phyloP scores from a whole-genome alignment of 2,329 filamentous ascomycete species.

The Phoma sp. region DNA sequence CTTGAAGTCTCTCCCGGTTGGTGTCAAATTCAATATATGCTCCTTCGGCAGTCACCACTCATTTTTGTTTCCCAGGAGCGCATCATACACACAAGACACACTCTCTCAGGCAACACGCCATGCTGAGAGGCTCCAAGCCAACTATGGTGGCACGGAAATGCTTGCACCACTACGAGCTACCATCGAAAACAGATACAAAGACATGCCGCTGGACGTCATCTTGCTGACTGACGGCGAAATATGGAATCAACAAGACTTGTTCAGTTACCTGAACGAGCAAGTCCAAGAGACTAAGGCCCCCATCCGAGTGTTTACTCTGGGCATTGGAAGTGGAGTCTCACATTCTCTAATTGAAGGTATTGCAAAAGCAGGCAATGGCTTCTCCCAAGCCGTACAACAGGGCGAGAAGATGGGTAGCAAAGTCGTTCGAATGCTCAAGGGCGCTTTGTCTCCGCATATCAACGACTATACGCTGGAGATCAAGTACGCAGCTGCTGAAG shows the following conservation, averaged over 20 bases:
- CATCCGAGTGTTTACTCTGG: slow-evolving; percentile 65
- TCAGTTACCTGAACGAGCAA: slow-evolving; percentile 57
- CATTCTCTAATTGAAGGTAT: slow-evolving; percentile 66
- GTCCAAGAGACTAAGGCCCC: slow-evolving; percentile 51
- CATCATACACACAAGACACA: slow-evolving; percentile 55
- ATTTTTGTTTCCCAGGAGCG: slow-evolving; percentile 59
- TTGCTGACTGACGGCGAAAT: slow-evolving; percentile 65
- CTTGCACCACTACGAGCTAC: slow-evolving; percentile 56
- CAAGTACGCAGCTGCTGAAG: slow-evolving; percentile 56
- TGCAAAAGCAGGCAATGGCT: slow-evolving; percentile 65
- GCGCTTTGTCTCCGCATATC: slow-evolving; percentile 70
- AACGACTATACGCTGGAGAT: slow-evolving; percentile 70
- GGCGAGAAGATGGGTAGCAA: slow-evolving; percentile 73
- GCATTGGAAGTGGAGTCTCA: slow-evolving; percentile 63
- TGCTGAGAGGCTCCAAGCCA: slow-evolving; percentile 52
- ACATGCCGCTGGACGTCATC: slow-evolving; percentile 61
- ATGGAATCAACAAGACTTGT: slow-evolving; percentile 58
- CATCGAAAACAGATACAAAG: slow-evolving; percentile 55
- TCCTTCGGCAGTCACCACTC: slow-evolving; percentile 64
- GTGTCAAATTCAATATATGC: slow-evolving; percentile 73
- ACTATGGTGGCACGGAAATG: slow-evolving; percentile 65
- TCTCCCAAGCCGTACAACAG: slow-evolving; percentile 66
- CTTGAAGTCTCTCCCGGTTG: slow-evolving; percentile 69
- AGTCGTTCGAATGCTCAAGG: slow-evolving; percentile 77
- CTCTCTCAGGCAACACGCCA: slow-evolving; percentile 55